phyloP scores from a whole-genome alignment of 1,284 basidiomycete species.

The Puccinia coronata region DNA sequence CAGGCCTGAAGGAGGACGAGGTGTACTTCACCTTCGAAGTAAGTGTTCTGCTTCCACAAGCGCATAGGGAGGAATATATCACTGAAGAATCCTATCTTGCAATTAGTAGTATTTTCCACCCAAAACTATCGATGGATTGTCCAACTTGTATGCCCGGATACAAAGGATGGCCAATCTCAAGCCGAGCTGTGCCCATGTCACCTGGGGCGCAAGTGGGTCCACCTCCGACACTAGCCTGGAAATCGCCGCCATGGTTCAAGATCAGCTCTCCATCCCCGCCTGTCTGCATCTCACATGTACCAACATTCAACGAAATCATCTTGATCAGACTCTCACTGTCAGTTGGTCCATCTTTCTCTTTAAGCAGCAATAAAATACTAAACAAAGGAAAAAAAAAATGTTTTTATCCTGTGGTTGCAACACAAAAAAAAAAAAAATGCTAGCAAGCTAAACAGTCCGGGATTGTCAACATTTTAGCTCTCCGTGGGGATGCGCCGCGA shows the following conservation, averaged over 20 bases:
- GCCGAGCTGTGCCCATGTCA: slow-evolving; percentile 80
- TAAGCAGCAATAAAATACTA: slow-evolving; percentile 7
- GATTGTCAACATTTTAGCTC: slow-evolving; percentile 85
- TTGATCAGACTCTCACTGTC: slow-evolving; percentile 71
- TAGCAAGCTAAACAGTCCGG: slow-evolving; percentile 78
- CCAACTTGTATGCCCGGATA: slow-evolving; percentile 79
- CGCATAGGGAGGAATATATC: slow-evolving; percentile 28
- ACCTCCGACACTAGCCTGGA: slow-evolving; percentile 86
- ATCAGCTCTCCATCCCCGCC: slow-evolving; percentile 78
- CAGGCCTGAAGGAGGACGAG: slow-evolving; percentile 6
- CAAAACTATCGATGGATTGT: slow-evolving; percentile 84
- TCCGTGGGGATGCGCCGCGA: slow-evolving; percentile 90
- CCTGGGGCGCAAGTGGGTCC: slow-evolving; percentile 95
- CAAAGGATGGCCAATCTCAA: slow-evolving; percentile 69
- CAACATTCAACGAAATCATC: slow-evolving; percentile 85
- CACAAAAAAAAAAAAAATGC: slow-evolving; percentile 8
- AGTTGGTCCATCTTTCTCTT: slow-evolving; percentile 4
- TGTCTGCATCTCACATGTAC: slow-evolving; percentile 97
- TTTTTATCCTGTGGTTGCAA: too few species aligned
- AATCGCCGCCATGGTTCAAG: slow-evolving; percentile 68
- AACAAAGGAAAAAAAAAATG: neutral
- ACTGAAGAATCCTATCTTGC: neutral
- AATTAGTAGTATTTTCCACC: slow-evolving; percentile 85
- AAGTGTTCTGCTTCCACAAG: neutral
- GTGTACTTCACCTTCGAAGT: slow-evolving; percentile 46